These are phyloP conservation scores for Lasiodiplodia sp. DNA, from an alignment of 2,329 filamentous ascomycete genomes.

Conservation along the genomic window DNA sequence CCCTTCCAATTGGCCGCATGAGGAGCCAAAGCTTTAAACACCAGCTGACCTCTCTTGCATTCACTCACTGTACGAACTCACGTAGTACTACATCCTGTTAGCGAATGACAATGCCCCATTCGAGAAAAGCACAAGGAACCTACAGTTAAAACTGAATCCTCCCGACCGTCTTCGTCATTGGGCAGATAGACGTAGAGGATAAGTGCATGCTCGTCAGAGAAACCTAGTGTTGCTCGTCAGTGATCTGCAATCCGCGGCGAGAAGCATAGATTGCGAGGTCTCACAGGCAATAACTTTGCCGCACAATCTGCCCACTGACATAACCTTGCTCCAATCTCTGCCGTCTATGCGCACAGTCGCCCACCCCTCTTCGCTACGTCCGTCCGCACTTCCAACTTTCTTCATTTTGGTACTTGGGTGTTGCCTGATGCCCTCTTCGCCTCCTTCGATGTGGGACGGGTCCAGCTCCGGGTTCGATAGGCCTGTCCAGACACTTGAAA, in stretches of 20 bases:
- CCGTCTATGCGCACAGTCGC: conserved; percentile 90
- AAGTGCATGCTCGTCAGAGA: conserved; percentile 79
- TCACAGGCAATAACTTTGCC: conserved; percentile 90
- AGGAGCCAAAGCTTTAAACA: conserved; percentile 5
- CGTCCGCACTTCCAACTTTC: conserved; percentile 60
- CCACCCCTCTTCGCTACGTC: conserved; percentile 82
- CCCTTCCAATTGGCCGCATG: conserved; percentile 8
- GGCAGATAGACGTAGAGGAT: conserved; percentile 85
- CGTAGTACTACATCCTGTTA: conserved; percentile 59
- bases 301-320: conserved; percentile 88
- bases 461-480: conserved; percentile 89
- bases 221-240: conserved; percentile 53
- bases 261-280: conserved; percentile 38
- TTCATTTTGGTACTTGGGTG: conserved; percentile 84
- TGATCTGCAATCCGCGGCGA: conserved; percentile 6
- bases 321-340: conserved; percentile 91
- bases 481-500: conserved; percentile 84
- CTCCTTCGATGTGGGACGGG: conserved; percentile 72
- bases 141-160: conserved; percentile 80
- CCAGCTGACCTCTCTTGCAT: conserved; percentile 20
- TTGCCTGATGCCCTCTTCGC: conserved; percentile 72
- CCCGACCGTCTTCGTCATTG: conserved; percentile 71
- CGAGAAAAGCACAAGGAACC: conserved; percentile 32
- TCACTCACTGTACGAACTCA: conserved; percentile 62
- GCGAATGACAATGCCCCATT: conserved; percentile 1